These are phyloP conservation scores for Cladorrhinum sp. DNA, from an alignment of 2,329 filamentous ascomycete genomes.

Conservation along the genomic window DNA sequence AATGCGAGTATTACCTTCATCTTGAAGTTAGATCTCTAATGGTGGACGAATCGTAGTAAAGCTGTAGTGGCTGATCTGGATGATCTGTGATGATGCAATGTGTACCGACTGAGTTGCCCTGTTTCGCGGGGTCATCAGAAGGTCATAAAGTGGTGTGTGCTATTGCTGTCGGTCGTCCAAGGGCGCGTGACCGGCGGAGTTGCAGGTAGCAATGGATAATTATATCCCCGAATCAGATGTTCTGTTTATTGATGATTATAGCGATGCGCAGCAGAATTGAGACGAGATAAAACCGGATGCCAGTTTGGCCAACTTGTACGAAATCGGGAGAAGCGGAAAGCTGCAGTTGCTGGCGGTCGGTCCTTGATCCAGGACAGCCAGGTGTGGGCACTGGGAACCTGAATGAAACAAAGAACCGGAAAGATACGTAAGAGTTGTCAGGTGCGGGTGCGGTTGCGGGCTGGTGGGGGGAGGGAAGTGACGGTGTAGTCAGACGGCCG, in stretches of 20 bases:
- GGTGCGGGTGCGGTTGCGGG: background rate
- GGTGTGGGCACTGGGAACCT: background rate
- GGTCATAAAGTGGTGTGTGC: background rate
- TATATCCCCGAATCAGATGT: background rate
- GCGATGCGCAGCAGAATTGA: too few relatives aligned
- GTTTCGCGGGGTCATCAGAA: slow-evolving; percentile 6
- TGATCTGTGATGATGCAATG: background rate
- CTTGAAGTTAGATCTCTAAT: background rate
- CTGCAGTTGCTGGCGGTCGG: background rate
- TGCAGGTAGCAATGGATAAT: background rate
- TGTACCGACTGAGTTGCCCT: background rate
- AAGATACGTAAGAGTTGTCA: background rate
- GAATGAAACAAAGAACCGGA: background rate
- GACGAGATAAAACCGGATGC: background rate
- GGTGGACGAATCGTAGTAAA: background rate
- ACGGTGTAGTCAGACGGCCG: background rate
- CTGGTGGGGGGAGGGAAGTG: background rate
- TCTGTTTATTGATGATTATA: background rate
- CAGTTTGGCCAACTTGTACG: background rate
- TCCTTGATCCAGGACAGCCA: background rate
- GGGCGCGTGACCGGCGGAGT: slow-evolving; percentile 4
- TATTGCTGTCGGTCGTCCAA: background rate
- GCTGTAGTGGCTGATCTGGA: background rate
- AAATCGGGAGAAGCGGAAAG: background rate
- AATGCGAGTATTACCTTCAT: slow-evolving; percentile 6